phyloP scores from a whole-genome alignment of 768 basidiomycete genomes.

The Amyloporia xantha region DNA sequence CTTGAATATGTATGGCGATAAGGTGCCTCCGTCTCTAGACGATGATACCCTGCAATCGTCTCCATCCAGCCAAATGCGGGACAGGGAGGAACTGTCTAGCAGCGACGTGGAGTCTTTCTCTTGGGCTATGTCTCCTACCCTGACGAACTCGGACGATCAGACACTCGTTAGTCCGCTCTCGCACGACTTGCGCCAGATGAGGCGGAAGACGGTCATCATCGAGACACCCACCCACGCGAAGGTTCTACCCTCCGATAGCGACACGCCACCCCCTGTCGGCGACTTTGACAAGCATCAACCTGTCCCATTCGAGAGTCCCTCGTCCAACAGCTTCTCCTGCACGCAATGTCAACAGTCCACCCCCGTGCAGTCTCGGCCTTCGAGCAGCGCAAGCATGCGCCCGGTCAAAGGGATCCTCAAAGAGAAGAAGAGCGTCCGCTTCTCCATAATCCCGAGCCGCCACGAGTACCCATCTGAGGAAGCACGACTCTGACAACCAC shows the following conservation, averaged over 20 bases:
- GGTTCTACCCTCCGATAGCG: not conserved
- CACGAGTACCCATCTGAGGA: slow-evolving; percentile 13
- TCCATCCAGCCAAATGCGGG: not conserved
- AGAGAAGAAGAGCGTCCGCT: slow-evolving; percentile 34
- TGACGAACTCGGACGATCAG: slow-evolving; percentile 6
- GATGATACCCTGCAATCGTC: not conserved
- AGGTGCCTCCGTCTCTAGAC: not conserved
- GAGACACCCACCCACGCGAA: slow-evolving; percentile 15
- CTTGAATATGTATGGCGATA: slow-evolving; percentile 14
- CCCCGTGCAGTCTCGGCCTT: slow-evolving; percentile 12
- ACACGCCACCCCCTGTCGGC: not conserved
- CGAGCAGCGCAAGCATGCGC: slow-evolving; percentile 22
- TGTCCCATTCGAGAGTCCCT: slow-evolving; percentile 17
- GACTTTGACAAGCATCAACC: slow-evolving; percentile 10
- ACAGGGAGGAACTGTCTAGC: not conserved
- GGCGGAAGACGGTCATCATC: slow-evolving; percentile 25
- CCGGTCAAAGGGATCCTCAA: slow-evolving; percentile 33
- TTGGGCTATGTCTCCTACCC: slow-evolving; percentile 11
- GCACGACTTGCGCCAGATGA: slow-evolving; percentile 8
- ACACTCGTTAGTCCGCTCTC: not conserved
- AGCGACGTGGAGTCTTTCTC: slow-evolving; percentile 3
- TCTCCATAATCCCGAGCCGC: slow-evolving; percentile 19
- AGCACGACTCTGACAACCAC: not conserved
- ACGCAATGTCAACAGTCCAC: slow-evolving; percentile 19
- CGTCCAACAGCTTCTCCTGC: slow-evolving; percentile 12